Percentiles rank a stretch among this genome's conserved stretches.
phyloP scores from a whole-genome alignment of 768 basidiomycete genomes.

The Galerina sulciceps region DNA sequence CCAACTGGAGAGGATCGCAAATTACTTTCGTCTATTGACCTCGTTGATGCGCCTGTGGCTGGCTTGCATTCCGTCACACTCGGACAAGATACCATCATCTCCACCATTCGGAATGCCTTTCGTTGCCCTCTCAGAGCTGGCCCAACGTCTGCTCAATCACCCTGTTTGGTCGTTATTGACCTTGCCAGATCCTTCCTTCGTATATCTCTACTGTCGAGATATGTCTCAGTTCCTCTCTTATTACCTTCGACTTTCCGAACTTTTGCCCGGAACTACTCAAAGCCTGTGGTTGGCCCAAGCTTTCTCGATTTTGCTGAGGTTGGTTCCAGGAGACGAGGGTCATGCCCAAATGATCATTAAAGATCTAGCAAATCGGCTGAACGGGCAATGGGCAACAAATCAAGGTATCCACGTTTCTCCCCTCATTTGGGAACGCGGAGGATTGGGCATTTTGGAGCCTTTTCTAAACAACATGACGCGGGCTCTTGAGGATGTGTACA shows the following conservation, averaged over 20 bases:
- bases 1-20: constrained; percentile 34
- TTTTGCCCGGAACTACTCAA: constrained; percentile 56
- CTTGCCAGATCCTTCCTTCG: constrained; percentile 20
- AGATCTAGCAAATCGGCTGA: constrained; percentile 41
- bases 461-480: constrained; percentile 58
- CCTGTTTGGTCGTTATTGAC: constrained; percentile 50
- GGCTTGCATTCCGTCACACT: constrained; percentile 54
- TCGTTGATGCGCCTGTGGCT: constrained; percentile 67
- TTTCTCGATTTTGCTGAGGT: constrained; percentile 53
- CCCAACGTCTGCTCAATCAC: constrained; percentile 53
- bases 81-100: constrained; percentile 38
- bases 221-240: constrained; percentile 55
- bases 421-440: constrained; percentile 54
- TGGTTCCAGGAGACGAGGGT: constrained; percentile 80
- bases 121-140: constrained; percentile 53
- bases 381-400: constrained; percentile 42
- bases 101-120: constrained; percentile 72
- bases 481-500: constrained; percentile 41
- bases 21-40: constrained; percentile 41
- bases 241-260: constrained; percentile 64
- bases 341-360: constrained; percentile 47
- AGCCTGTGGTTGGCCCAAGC: constrained; percentile 73
- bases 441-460: constrained; percentile 55
- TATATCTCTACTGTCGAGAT: constrained; percentile 49
- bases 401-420: constrained; percentile 40